Evolutionary conservation across 2,329 filamentous ascomycete species (phyloP).

Genomic region (Cytospora leucostoma): DNA sequence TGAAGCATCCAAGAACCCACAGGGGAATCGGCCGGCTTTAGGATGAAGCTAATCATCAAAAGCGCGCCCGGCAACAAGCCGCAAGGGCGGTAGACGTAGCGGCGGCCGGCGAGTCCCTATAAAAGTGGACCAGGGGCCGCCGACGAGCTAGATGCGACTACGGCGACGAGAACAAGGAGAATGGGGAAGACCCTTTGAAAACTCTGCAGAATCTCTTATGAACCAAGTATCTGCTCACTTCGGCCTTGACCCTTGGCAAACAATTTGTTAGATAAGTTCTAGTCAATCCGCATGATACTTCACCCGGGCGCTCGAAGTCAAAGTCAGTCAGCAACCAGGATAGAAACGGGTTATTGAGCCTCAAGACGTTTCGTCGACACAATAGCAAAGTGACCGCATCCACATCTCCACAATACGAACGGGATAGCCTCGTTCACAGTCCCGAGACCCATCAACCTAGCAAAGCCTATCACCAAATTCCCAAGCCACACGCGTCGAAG

Average conservation of each 20-base stretch:
- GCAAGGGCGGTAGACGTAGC: background rate
- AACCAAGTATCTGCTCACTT: conserved; percentile 1
- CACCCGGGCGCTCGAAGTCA: conserved; percentile 5
- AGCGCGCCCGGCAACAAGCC: conserved; percentile 1
- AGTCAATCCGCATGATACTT: background rate
- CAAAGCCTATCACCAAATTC: background rate
- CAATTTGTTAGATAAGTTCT: background rate
- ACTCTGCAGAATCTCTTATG: conserved; percentile 8
- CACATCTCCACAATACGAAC: background rate
- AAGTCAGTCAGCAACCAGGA: conserved; percentile 3
- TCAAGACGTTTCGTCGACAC: background rate
- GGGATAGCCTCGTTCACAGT: background rate
- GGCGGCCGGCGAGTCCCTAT: conserved; percentile 22
- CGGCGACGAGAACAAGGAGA: conserved; percentile 16
- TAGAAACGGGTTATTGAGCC: background rate
- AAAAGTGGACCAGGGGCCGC: conserved; percentile 13
- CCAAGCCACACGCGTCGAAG: conserved; percentile 1
- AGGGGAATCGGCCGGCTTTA: conserved; percentile 2
- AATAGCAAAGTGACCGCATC: background rate
- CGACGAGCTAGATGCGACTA: conserved; percentile 20
- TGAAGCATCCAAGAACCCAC: background rate
- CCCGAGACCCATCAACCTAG: background rate
- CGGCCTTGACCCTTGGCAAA: background rate
- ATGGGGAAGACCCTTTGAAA: conserved; percentile 20
- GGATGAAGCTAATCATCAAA: conserved; percentile 6